Base-by-base conservation (phyloP, 805 yeast genomes). In the Huiozyma naganishii region DNA sequence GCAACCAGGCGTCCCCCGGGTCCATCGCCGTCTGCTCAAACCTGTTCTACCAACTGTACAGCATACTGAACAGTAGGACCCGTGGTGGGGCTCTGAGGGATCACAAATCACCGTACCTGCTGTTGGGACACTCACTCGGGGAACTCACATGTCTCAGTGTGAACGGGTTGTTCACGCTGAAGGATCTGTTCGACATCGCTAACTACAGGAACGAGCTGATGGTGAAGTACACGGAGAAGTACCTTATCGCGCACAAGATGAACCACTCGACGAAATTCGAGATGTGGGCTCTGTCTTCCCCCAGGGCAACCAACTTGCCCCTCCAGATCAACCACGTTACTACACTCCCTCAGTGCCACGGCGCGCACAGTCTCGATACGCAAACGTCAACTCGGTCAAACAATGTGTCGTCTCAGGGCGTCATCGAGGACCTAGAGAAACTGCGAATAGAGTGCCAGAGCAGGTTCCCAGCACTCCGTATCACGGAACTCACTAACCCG, bases 71-170 rank as follows among this genome's bases (percentile, higher is more conserved):
- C 35, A 29, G n/a, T 10, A 32, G 34, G 10, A n/a, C n/a, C n/a
- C n/a, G 10, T n/a, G n/a, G n/a, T n/a, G n/a, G n/a, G n/a, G n/a
- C 34, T 3, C 12, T 23, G 12, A 36, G 23, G 27, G 17, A 37
- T 12, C 7, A 28, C 7, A 29, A 9, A 29, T 7, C 29, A 28
- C 12, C 12, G 9, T 29, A 32, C 12, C 32, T 51, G 32, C 47
- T 59, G n/a, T 41, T 61, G 40, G 67, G 65, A 1, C 67, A 63
- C 42, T 63, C 67, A 8, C 44, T 63, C 32, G 67, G 67, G 12
- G 67, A 63, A 45, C 41, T 63, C 36, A 54, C 59, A 10, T 58
- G 63, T 45, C 39, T 63, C 32, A 49, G 55, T 40, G 52, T 57
- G 5, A 59, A 61, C 37, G 41, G 45, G 17, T 43, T 62, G 12